These are phyloP conservation scores for Ustulina deusta DNA, from an alignment of 2,329 filamentous ascomycete species.

Conservation along the genomic window DNA sequence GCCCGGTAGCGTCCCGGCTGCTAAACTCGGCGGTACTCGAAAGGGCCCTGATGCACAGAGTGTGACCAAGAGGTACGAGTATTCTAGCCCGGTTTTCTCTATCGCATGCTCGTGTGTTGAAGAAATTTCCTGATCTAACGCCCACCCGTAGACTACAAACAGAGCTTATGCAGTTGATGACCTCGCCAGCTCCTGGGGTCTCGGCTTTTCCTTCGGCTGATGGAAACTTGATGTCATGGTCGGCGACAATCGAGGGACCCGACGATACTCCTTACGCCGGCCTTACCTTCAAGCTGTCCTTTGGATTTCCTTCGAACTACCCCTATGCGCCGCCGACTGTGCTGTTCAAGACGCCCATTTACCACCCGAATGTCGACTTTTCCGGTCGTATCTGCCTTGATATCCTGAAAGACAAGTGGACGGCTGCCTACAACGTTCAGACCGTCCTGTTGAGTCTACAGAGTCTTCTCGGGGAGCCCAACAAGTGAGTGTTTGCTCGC, in stretches of 20 bases:
- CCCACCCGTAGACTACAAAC: conserved; percentile 79
- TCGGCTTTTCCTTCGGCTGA: conserved; percentile 94
- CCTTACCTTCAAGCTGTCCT: conserved; percentile 90
- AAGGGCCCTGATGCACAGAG: conserved; percentile 75
- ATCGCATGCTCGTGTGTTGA: conserved; percentile 35
- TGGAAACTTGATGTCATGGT: conserved; percentile 92
- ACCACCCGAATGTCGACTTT: conserved; percentile 99
- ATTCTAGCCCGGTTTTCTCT: neutral
- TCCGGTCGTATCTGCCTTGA: conserved; percentile 96
- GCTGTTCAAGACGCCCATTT: conserved; percentile 98
- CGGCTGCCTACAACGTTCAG: conserved; percentile 95
- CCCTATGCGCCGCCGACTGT: conserved; percentile 92
- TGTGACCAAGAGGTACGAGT: conserved; percentile 78
- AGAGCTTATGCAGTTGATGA: conserved; percentile 98
- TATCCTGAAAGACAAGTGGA: conserved; percentile 99
- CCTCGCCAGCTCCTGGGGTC: conserved; percentile 89
- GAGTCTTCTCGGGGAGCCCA: conserved; percentile 94
- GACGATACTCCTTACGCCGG: conserved; percentile 90
- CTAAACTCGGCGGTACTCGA: conserved; percentile 69
- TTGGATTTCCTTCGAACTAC: conserved; percentile 92
- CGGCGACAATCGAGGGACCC: conserved; percentile 91
- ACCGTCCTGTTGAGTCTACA: conserved; percentile 93
- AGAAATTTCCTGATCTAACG: conserved; percentile 16
- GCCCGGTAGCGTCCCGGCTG: conserved; percentile 70
- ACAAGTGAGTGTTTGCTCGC: conserved; percentile 80